Conservation (phyloP, 371 early-diverging fungal genomes). For the Mucor indicus region DNA sequence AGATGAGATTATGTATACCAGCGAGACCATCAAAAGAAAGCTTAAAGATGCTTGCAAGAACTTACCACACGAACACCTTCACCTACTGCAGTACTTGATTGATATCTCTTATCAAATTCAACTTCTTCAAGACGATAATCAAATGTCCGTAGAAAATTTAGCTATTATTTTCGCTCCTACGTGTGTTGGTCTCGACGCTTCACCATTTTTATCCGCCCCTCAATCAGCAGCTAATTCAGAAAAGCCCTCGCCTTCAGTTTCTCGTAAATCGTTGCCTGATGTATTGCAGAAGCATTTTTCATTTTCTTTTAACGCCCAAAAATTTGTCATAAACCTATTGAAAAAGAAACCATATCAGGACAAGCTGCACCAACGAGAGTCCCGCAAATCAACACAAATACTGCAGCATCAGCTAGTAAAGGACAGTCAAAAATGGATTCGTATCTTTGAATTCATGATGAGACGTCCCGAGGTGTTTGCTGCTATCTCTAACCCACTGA, state of each 20-base stretch:
- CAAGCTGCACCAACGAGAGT: neutral
- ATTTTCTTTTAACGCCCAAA: no score
- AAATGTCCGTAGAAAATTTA: slow-evolving; percentile 29
- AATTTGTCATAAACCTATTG: no score
- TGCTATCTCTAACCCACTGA: slow-evolving; percentile 10
- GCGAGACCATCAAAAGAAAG: slow-evolving; percentile 9
- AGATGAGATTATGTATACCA: slow-evolving; percentile 12
- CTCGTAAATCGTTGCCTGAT: no score
- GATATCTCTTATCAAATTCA: slow-evolving; percentile 16
- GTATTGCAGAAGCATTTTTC: no score
- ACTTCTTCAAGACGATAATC: slow-evolving; percentile 17
- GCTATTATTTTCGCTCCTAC: slow-evolving; percentile 41
- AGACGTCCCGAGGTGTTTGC: slow-evolving; percentile 10
- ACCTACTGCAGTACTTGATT: slow-evolving; percentile 22
- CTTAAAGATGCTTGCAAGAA: slow-evolving; percentile 6
- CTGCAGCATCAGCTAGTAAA: slow-evolving; percentile 22
- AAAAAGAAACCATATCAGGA: no score
- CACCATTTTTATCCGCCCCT: no score
- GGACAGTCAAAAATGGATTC: slow-evolving; percentile 21
- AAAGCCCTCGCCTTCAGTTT: neutral
- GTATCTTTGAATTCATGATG: slow-evolving; percentile 27
- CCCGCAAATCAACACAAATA: neutral
- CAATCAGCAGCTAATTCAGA: slow-evolving; percentile 9
- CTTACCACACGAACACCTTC: slow-evolving; percentile 22
- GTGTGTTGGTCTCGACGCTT: slow-evolving; percentile 26